Base-by-base conservation (phyloP, 2,329 filamentous ascomycete genomes). In the Ophiostoma ips region DNA sequence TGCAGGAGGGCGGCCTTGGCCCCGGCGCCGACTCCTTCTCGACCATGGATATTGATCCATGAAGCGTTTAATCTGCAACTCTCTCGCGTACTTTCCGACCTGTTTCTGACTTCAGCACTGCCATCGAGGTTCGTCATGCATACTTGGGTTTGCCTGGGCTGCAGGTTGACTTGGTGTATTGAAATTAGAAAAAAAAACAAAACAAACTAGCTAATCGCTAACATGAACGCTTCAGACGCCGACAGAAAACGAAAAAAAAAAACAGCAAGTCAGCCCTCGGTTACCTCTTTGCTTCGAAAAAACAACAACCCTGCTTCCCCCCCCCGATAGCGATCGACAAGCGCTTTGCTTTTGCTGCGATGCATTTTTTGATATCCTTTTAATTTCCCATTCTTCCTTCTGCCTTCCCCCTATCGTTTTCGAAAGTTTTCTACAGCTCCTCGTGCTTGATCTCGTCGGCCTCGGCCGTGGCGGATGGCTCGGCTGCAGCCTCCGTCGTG, bases 31-130 rank as follows among this genome's bases (percentile, higher is more conserved):
- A 24, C 10, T 18, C 11, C 11, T 19, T 33, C 10, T 24, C 36
- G n/a, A 47, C 51, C 36, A 71, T 77, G 68, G 72, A 76, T 48
- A 60, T 77, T 59, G 73, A 75, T 43, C 36, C 50, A 5, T 60
- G 47, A 40, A 21, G 21, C 13, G 6, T n/a, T 15, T n/a, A 6
- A 10, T 15, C 35, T 3, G 24, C 8, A 8, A 8, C n/a, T 8
- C n/a, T 18, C 10, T 5, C 15, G 19, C 38, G n/a, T 41, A 24
- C 30, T 31, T n/a, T 28, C 11, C 16, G 11, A 21, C 24, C 40
- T 7, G 24, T n/a, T 16, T 30, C 11, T 19, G 5, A 10, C 24
- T 28, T 28, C 5, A 8, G 24, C 24, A 28, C 24, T 8, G 24
- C 24, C 5, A 28, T 28, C 24, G 24, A 28, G 24, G 24, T 28